Conservation (phyloP, 2,329 filamentous ascomycete genomes). For the Mariannaea sp. region DNA sequence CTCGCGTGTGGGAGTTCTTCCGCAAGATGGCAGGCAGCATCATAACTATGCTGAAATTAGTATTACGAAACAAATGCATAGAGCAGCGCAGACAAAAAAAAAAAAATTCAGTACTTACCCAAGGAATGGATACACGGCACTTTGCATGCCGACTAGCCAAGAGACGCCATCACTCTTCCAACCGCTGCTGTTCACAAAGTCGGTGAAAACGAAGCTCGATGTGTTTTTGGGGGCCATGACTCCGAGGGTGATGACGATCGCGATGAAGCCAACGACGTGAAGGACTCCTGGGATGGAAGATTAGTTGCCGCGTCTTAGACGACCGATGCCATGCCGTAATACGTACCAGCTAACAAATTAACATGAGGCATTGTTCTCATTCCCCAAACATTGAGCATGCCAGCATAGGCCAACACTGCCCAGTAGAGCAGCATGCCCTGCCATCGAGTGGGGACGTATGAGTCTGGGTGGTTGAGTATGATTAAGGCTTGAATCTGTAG, state of each 20-base stretch:
- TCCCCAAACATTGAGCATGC: slow-evolving; percentile 50
- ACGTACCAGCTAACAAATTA: slow-evolving; percentile 39
- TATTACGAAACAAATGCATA: background rate
- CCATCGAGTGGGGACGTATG: slow-evolving; percentile 49
- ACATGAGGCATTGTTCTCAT: slow-evolving; percentile 43
- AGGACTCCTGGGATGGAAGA: slow-evolving; percentile 25
- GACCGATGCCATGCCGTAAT: background rate
- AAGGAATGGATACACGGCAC: slow-evolving; percentile 41
- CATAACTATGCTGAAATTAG: slow-evolving; percentile 32
- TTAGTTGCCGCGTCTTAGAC: background rate
- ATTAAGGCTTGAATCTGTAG: slow-evolving; percentile 51
- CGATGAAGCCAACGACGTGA: slow-evolving; percentile 37
- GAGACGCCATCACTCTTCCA: slow-evolving; percentile 41
- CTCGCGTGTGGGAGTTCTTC: slow-evolving; percentile 43
- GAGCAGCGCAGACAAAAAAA: too few species aligned
- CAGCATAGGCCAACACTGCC: slow-evolving; percentile 46
- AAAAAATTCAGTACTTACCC: too few species aligned
- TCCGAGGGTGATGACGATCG: slow-evolving; percentile 37
- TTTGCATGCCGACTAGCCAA: slow-evolving; percentile 42
- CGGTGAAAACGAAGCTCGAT: slow-evolving; percentile 39
- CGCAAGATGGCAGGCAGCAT: slow-evolving; percentile 42
- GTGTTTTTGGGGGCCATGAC: slow-evolving; percentile 41
- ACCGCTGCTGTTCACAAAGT: slow-evolving; percentile 41
- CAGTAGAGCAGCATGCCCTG: slow-evolving; percentile 55
- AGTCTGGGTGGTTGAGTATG: slow-evolving; percentile 45